Evolutionary conservation across 1,139 yeast genomes (phyloP).

Genomic region (Geotrichum carabidarum): DNA sequence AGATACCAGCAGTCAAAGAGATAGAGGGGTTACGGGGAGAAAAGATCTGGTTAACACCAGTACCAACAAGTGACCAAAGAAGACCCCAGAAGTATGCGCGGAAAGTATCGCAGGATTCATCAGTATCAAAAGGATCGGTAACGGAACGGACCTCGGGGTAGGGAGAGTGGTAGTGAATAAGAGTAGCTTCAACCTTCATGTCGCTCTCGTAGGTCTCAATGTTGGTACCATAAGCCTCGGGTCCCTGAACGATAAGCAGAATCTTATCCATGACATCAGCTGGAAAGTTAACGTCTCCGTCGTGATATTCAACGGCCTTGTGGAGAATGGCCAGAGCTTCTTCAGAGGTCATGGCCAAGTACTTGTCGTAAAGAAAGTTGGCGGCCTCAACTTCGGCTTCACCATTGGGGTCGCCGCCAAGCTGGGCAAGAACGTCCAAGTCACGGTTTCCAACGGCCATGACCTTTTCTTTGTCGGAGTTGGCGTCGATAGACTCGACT

Average conservation of each 20-base stretch:
- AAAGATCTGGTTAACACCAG: slow-evolving; percentile 55
- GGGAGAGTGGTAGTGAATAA: slow-evolving; percentile 44
- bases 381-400: slow-evolving; percentile 10
- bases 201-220: slow-evolving; percentile 28
- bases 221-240: slow-evolving; percentile 21
- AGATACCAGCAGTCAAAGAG: slow-evolving; percentile 43
- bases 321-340: slow-evolving; percentile 44
- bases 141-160: slow-evolving; percentile 50
- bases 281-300: slow-evolving; percentile 51
- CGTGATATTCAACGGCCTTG: slow-evolving; percentile 41
- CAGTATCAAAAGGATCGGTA: slow-evolving; percentile 44
- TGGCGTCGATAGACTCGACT: not conserved
- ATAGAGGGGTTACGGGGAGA: slow-evolving; percentile 51
- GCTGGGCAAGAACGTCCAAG: slow-evolving; percentile 3
- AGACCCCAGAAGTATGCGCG: slow-evolving; percentile 52
- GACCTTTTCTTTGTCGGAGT: not conserved
- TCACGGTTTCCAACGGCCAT: not conserved
- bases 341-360: slow-evolving; percentile 38
- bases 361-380: slow-evolving; percentile 42
- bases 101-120: slow-evolving; percentile 44
- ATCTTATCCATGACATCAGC: slow-evolving; percentile 37
- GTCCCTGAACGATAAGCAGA: slow-evolving; percentile 27
- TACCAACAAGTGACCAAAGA: slow-evolving; percentile 52
- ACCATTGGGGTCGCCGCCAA: slow-evolving; percentile 17
- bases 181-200: slow-evolving; percentile 42